Evolutionary conservation across 1,284 basidiomycete genomes (phyloP).

Genomic region (Trichosporon asahii): DNA sequence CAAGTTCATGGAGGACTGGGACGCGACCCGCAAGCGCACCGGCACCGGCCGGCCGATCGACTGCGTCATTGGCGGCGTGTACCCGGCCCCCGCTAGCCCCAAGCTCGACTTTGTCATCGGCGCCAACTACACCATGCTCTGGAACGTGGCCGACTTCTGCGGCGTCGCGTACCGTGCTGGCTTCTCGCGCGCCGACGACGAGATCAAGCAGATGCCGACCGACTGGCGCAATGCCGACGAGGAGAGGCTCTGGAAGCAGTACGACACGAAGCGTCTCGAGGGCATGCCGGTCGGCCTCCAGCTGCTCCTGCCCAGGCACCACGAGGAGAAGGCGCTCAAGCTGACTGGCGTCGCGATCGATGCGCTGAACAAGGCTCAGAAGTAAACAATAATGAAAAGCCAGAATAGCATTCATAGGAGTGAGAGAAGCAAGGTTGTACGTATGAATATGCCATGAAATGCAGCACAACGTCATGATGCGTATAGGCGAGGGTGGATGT

Average conservation of each 20-base stretch:
- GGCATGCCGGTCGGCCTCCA: conserved; percentile 65
- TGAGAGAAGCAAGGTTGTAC: not conserved
- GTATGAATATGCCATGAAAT: not conserved
- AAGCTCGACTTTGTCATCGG: conserved; percentile 17
- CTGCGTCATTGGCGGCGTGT: conserved; percentile 20
- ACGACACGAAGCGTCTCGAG: conserved; percentile 58
- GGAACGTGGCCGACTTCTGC: conserved; percentile 58
- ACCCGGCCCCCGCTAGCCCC: conserved; percentile 16
- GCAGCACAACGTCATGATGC: not conserved
- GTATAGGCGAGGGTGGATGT: not conserved
- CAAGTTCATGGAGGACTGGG: conserved; percentile 17
- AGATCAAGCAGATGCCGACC: conserved; percentile 42
- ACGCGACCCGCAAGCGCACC: conserved; percentile 10
- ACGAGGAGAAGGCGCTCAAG: conserved; percentile 42
- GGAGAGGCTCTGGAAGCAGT: conserved; percentile 54
- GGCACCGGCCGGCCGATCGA: conserved; percentile 24
- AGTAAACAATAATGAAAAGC: not conserved
- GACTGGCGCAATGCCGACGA: conserved; percentile 56
- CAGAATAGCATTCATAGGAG: not conserved
- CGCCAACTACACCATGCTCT: conserved; percentile 20
- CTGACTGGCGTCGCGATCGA: conserved; percentile 39
- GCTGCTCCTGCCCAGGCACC: conserved; percentile 61
- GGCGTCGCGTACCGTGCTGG: conserved; percentile 61
- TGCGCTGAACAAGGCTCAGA: conserved; percentile 34
- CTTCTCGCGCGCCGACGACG: conserved; percentile 52